phyloP scores from a whole-genome alignment of 768 basidiomycete genomes.

The Suillus sp. region DNA sequence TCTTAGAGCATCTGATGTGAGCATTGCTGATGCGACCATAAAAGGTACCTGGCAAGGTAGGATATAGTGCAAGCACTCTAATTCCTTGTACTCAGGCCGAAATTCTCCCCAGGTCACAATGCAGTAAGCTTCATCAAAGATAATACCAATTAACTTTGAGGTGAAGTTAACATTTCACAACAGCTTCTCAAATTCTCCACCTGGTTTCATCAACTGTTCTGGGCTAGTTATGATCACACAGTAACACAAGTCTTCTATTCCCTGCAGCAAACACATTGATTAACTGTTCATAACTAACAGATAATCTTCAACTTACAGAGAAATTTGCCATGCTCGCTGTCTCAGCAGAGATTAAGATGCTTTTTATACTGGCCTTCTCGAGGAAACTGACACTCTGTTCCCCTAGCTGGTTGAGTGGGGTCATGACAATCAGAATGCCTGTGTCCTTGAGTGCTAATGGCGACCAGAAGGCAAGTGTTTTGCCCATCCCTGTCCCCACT shows the following conservation, averaged over 20 bases:
- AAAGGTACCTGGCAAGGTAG: constrained; percentile 18
- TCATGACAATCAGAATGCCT: constrained; percentile 28
- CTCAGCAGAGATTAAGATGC: constrained; percentile 22
- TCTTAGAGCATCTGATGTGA: constrained; percentile 12
- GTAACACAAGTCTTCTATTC: constrained; percentile 12
- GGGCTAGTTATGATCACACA: constrained; percentile 16
- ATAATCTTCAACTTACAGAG: constrained; percentile 12
- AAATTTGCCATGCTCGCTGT: constrained; percentile 22
- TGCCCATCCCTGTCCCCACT: constrained; percentile 17
- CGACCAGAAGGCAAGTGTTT: constrained; percentile 34
- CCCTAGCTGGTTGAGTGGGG: constrained; percentile 28
- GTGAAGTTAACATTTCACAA: constrained; percentile 16
- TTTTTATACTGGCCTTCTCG: constrained; percentile 18
- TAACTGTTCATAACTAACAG: not conserved
- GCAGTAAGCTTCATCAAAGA: constrained; percentile 28
- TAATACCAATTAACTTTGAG: constrained; percentile 17
- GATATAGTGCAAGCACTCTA: constrained; percentile 15
- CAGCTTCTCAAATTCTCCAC: constrained; percentile 15
- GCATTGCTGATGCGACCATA: constrained; percentile 23
- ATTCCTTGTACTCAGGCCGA: not conserved
- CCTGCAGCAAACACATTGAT: constrained; percentile 8
- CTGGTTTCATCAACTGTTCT: constrained; percentile 16
- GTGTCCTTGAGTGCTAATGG: constrained; percentile 28
- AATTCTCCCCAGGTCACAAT: constrained; percentile 2
- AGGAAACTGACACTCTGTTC: constrained; percentile 20